Evolutionary conservation across 129 eudicot species (phyloP).

Genomic region (Escallonia rubra): DNA sequence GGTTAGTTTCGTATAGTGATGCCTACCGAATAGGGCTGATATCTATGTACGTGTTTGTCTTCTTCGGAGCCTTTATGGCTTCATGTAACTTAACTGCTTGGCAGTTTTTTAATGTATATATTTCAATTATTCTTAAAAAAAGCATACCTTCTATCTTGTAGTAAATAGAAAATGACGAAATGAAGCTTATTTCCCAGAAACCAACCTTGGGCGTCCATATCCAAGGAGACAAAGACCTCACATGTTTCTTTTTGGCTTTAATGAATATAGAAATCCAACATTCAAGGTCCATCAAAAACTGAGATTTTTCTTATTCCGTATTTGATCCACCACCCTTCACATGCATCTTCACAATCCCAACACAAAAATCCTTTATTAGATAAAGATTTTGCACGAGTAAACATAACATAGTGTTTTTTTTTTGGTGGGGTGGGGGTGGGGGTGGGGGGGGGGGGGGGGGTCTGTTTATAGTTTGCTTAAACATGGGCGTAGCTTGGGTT

Average conservation of each 20-base stretch:
- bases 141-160: too few species aligned
- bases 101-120: too few species aligned
- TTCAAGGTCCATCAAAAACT: slow-evolving; percentile 19
- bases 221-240: slow-evolving; percentile 8
- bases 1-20: too few species aligned
- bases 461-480: neutral
- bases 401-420: too few species aligned
- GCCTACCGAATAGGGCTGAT: too few species aligned
- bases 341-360: slow-evolving; percentile 26
- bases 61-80: too few species aligned
- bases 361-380: neutral
- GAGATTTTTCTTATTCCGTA: slow-evolving; percentile 7
- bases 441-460: neutral
- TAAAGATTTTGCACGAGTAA: too few species aligned
- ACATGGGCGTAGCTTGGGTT: slow-evolving; percentile 17
- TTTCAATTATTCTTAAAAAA: too few species aligned
- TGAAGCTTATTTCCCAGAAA: slow-evolving; percentile 19
- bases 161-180: neutral
- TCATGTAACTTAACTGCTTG: too few species aligned
- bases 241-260: neutral
- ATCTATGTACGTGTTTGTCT: too few species aligned
- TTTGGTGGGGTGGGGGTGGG: neutral
- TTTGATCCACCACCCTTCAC: slow-evolving; percentile 23
- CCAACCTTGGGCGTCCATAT: slow-evolving; percentile 3
- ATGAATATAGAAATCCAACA: slow-evolving; percentile 11